A percentile compares a stretch with the other conserved stretches of the same genome.
Evolutionary conservation across 495 filamentous ascomycete genomes (phyloP).

Genomic region (Penicillium turbatum): DNA sequence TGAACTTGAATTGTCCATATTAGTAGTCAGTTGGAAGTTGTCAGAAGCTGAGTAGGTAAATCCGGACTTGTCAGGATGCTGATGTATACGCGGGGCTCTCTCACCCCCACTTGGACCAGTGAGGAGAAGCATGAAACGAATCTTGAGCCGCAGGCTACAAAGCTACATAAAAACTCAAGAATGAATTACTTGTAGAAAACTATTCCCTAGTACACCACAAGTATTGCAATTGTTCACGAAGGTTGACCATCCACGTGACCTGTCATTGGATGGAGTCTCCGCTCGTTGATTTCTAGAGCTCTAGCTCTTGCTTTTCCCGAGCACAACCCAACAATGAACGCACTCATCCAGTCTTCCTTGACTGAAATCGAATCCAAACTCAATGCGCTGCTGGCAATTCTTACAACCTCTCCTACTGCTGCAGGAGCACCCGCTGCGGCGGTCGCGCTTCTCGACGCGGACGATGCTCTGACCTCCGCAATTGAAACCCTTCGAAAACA

Average conservation of each 20-base stretch:
- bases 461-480: conserved; percentile 38
- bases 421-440: conserved; percentile 41
- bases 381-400: conserved; percentile 38
- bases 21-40: neutral
- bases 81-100: neutral
- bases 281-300: conserved; percentile 5
- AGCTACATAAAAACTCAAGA: too few relatives aligned
- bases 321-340: conserved; percentile 33
- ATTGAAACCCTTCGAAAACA: conserved; percentile 40
- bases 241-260: conserved; percentile 7
- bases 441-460: conserved; percentile 37
- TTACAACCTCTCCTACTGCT: conserved; percentile 43
- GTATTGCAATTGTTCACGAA: neutral
- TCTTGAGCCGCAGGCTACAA: too few relatives aligned
- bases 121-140: neutral
- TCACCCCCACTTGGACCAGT: neutral
- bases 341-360: conserved; percentile 34
- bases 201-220: neutral
- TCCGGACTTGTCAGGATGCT: neutral
- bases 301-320: neutral
- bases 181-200: too few relatives aligned
- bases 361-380: conserved; percentile 39
- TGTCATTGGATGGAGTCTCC: conserved; percentile 11
- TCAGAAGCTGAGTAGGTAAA: neutral
- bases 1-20: neutral